A percentile compares a stretch with the other conserved stretches of the same genome.
Conservation (phyloP, 129 eudicot genomes). For the Saussurea involucrata region DNA sequence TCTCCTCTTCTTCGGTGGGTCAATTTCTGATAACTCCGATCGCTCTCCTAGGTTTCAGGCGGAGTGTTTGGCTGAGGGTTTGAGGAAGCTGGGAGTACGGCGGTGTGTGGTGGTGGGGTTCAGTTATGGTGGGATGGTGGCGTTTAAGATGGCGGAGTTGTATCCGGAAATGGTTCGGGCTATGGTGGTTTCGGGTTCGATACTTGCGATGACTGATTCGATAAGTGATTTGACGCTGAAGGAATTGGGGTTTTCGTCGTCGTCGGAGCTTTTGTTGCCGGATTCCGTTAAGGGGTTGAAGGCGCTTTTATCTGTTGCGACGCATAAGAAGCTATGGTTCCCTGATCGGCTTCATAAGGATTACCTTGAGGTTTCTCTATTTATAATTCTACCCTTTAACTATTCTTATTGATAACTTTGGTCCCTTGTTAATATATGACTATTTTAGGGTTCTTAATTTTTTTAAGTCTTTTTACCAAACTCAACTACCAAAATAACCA, state of each 20-base stretch:
- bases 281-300: conserved; percentile 70
- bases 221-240: conserved; percentile 46
- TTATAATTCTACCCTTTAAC: background rate
- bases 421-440: background rate
- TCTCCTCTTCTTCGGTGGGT: conserved; percentile 88
- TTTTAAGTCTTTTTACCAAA: no score
- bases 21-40: conserved; percentile 47
- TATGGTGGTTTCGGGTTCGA: conserved; percentile 75
- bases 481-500: no score
- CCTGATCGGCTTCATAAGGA: conserved; percentile 77
- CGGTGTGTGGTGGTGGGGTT: conserved; percentile 81
- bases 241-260: conserved; percentile 66
- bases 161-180: conserved; percentile 67
- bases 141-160: conserved; percentile 76
- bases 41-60: conserved; percentile 87
- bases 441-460: no score
- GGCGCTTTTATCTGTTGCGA: conserved; percentile 68
- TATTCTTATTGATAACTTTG: background rate
- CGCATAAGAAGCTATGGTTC: conserved; percentile 78
- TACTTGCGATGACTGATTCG: conserved; percentile 79
- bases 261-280: conserved; percentile 85
- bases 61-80: conserved; percentile 55
- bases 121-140: conserved; percentile 95
- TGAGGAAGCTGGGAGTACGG: conserved; percentile 57
- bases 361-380: conserved; percentile 62